Evolutionary conservation across 805 yeast genomes (phyloP).

Genomic region (Teunomyces kruisii): DNA sequence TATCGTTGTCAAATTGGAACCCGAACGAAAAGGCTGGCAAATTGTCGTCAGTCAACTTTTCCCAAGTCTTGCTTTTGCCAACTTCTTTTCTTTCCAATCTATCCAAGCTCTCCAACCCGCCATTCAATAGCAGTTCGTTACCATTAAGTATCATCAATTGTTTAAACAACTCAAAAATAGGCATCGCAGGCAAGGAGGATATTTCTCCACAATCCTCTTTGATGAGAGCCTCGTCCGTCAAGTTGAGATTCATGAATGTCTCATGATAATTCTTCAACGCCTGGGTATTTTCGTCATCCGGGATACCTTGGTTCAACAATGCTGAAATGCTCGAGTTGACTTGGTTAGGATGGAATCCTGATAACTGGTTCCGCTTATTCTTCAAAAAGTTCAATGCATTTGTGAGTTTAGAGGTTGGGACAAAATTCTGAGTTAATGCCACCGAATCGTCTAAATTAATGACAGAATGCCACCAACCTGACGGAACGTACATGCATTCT

Average conservation of each 20-base stretch:
- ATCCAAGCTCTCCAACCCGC: constrained; percentile 31
- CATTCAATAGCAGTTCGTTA: constrained; percentile 29
- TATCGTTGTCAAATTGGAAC: constrained; percentile 26
- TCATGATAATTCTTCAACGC: constrained; percentile 27
- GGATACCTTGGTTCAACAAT: constrained; percentile 6
- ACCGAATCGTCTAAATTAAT: constrained; percentile 81
- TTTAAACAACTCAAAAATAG: constrained; percentile 61
- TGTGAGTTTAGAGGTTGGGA: constrained; percentile 63
- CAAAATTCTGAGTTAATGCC: constrained; percentile 88
- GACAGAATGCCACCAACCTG: constrained; percentile 98
- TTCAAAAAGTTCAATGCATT: constrained; percentile 66
- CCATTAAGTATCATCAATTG: constrained; percentile 47
- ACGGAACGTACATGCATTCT: constrained; percentile 85
- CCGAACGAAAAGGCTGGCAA: constrained; percentile 27
- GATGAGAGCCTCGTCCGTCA: constrained; percentile 19
- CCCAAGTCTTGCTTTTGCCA: constrained; percentile 56
- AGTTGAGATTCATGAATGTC: constrained; percentile 22
- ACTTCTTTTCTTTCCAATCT: constrained; percentile 33
- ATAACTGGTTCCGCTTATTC: constrained; percentile 65
- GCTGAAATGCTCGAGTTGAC: constrained; percentile 31
- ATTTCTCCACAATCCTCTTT: constrained; percentile 69
- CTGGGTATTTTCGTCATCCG: constrained; percentile 11
- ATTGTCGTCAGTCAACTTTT: constrained; percentile 30
- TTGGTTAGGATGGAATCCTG: constrained; percentile 70
- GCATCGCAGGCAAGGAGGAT: constrained; percentile 42